phyloP scores from a whole-genome alignment of 108 stramenopile species.

The Skeletonema grethae region DNA sequence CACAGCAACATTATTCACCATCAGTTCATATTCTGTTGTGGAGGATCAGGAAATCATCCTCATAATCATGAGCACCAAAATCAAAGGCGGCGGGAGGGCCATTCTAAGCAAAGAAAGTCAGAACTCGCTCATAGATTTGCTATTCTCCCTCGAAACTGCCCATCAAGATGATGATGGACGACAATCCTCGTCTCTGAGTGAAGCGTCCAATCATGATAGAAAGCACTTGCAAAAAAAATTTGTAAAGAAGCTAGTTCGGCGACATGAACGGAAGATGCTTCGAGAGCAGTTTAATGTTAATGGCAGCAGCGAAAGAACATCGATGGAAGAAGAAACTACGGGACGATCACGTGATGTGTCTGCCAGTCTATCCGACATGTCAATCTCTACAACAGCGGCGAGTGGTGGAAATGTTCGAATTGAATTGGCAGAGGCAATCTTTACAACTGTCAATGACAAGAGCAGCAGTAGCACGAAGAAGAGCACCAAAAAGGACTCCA shows the following conservation, averaged over 20 bases:
- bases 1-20: too few species aligned
- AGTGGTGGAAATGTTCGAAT: constrained; percentile 48
- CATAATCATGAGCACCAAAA: constrained; percentile 26
- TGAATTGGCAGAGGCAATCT: constrained; percentile 61
- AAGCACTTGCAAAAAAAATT: constrained; percentile 41
- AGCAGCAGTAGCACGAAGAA: constrained; percentile 13
- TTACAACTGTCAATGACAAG: constrained; percentile 9
- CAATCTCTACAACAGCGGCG: not conserved
- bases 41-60: not conserved
- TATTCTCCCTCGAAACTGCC: constrained; percentile 26
- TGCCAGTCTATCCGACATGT: not conserved
- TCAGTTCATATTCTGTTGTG: too few species aligned
- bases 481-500: constrained; percentile 21
- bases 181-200: not conserved
- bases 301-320: not conserved
- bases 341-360: not conserved
- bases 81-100: constrained; percentile 71
- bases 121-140: constrained; percentile 46
- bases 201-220: constrained; percentile 34
- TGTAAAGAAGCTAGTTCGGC: constrained; percentile 33
- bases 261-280: constrained; percentile 27
- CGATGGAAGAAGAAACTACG: not conserved
- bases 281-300: constrained; percentile 4
- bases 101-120: constrained; percentile 46
- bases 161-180: constrained; percentile 10